Evolutionary conservation across 495 filamentous ascomycete species (phyloP).

Genomic region (Talaromyces proteolyticus): DNA sequence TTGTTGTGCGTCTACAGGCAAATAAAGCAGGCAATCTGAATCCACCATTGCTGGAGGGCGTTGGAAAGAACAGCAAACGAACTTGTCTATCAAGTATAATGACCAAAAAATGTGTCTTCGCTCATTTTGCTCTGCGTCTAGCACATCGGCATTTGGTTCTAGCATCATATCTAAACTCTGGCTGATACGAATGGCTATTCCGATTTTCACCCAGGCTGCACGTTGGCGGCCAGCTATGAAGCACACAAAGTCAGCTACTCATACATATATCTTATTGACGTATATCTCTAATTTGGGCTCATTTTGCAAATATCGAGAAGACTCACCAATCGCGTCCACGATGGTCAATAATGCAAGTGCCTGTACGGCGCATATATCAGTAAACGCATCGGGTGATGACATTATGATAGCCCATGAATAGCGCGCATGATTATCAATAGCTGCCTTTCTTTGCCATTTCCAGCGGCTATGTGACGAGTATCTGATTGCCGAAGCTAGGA

Average conservation of each 20-base stretch:
- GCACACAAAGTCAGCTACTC: constrained; percentile 2
- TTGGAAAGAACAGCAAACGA: constrained; percentile 21
- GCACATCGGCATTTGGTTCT: not conserved
- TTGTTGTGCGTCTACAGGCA: constrained; percentile 7
- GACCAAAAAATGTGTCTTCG: constrained; percentile 25
- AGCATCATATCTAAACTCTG: constrained; percentile 12
- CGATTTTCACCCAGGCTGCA: constrained; percentile 25
- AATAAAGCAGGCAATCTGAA: constrained; percentile 14
- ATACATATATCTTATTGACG: not conserved
- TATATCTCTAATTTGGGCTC: not conserved
- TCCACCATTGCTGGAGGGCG: constrained; percentile 21
- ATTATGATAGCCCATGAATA: constrained; percentile 20
- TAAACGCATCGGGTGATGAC: constrained; percentile 6
- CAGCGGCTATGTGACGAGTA: constrained; percentile 19
- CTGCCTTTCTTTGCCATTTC: constrained; percentile 14
- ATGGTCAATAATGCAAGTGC: constrained; percentile 20
- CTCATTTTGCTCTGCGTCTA: constrained; percentile 11
- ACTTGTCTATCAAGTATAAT: constrained; percentile 23
- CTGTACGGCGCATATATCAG: constrained; percentile 18
- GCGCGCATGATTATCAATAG: constrained; percentile 17
- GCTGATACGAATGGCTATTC: constrained; percentile 21
- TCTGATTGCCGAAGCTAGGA: constrained; percentile 22
- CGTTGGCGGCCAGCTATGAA: constrained; percentile 15
- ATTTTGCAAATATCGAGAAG: no score
- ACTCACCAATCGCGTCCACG: constrained; percentile 23